Conservation (phyloP, 768 basidiomycete species). For the Kwoniella sp. region DNA sequence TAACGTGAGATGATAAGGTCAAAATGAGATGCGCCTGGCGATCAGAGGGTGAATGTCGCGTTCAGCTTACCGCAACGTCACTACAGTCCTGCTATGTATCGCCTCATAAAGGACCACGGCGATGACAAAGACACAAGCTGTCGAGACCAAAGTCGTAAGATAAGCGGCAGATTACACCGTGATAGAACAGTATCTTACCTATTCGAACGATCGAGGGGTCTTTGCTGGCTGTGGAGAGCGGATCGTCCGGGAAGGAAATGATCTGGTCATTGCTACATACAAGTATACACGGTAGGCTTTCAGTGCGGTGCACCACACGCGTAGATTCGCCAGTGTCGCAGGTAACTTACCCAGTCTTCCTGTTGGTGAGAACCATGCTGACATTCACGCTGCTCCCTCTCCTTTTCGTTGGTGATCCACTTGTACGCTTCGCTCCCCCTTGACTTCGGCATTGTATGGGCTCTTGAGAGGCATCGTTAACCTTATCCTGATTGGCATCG, state of each 20-base stretch:
- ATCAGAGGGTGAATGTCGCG: no score
- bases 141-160: no score
- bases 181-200: conserved; percentile 12
- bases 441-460: background rate
- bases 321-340: background rate
- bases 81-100: conserved; percentile 26
- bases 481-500: background rate
- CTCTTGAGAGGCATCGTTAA: background rate
- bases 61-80: conserved; percentile 41
- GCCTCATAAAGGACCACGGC: conserved; percentile 42
- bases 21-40: no score
- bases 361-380: conserved; percentile 27
- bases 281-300: background rate
- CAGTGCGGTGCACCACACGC: no score
- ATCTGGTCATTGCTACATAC: conserved; percentile 25
- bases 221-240: conserved; percentile 4
- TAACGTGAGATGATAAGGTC: no score
- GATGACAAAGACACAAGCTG: conserved; percentile 33
- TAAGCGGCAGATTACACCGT: no score
- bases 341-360: conserved; percentile 41
- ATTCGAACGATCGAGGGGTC: conserved; percentile 22
- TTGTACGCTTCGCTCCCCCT: background rate
- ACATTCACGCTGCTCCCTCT: conserved; percentile 2
- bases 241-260: conserved; percentile 38
- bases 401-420: background rate